Evolutionary conservation across 1,284 basidiomycete species (phyloP), one percentile per base, ranked within the genome.

Genomic region (Xerocomus cyaneibrunnescens): DNA sequence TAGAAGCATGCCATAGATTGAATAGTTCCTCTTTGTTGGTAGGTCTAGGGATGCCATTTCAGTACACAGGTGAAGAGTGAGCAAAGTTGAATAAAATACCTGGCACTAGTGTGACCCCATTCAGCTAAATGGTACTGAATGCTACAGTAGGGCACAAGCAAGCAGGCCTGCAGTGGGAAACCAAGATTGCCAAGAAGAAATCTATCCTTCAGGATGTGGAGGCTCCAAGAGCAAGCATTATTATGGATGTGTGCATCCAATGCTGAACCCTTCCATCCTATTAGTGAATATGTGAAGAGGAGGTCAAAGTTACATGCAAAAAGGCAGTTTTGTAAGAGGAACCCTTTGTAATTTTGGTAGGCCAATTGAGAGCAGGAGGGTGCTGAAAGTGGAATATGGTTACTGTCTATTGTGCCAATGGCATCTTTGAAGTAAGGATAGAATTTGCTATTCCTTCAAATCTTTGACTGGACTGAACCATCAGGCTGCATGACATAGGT

Each of bases 1-100:
- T 56, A 23, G 25, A 27, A 5, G 74, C 66, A 64, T 78, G 74
- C 0, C 58, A 51, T 0, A 77, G 59, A 50, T 76, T 77, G 57
- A 70, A 78, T 0, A 78, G 58, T 49, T 77, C 72, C 49, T 76
- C 45, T 3, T 52, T 27, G 37, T 68, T 57, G 3, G 14, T 17
- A 37, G 44, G 45, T 3, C 56, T 55, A n/a, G 8, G 8, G 16
- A n/a, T n/a, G 19, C 17, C 19, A 19, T 17, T 4, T 19, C 6
- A 35, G 7, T 5, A 35, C 1, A n/a, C n/a, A n/a, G n/a, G n/a
- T n/a, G 12, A 3, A 37, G 21, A 36, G 9, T 1, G 8, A 6
- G 19, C 17, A 12, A 17, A 8, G 5, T n/a, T n/a, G 9, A 16
- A n/a, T 1, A 0, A 3, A 7, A n/a, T 28, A 53, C 48, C 5